phyloP scores from a whole-genome alignment of 1,284 basidiomycete species.

The Grifola frondosa region DNA sequence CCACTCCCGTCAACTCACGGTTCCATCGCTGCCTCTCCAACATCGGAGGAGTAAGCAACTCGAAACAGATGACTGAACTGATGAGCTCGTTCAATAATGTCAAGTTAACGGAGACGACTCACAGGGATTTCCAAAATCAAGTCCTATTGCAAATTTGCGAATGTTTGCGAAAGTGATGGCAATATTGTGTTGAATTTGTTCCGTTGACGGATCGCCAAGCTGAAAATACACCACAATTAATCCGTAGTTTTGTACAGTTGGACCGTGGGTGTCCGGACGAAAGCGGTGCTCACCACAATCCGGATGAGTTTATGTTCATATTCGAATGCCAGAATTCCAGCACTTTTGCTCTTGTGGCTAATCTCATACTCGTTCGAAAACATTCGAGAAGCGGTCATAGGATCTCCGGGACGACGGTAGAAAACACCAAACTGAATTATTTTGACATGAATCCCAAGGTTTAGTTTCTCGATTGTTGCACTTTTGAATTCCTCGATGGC shows the following conservation, averaged over 20 bases:
- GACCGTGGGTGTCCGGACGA: too few relatives aligned
- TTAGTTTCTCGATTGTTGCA: slow-evolving; percentile 43
- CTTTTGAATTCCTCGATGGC: slow-evolving; percentile 55
- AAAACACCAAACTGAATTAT: slow-evolving; percentile 62
- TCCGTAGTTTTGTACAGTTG: too few relatives aligned
- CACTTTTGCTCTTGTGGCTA: slow-evolving; percentile 35
- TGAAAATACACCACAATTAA: too few relatives aligned
- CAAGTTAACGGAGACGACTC: slow-evolving; percentile 15
- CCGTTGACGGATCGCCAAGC: slow-evolving; percentile 56
- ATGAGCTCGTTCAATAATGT: slow-evolving; percentile 1
- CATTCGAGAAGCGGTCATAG: slow-evolving; percentile 41
- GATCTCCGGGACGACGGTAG: slow-evolving; percentile 36
- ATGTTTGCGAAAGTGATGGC: slow-evolving; percentile 58
- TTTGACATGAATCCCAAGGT: slow-evolving; percentile 50
- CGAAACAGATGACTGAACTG: slow-evolving; percentile 59
- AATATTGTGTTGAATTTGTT: slow-evolving; percentile 49
- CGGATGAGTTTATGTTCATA: slow-evolving; percentile 66
- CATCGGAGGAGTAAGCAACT: slow-evolving; percentile 58
- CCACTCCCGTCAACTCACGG: slow-evolving; percentile 43
- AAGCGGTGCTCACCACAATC: slow-evolving; percentile 50
- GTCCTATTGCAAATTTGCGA: slow-evolving; percentile 55
- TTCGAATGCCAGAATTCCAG: slow-evolving; percentile 57
- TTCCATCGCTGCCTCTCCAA: slow-evolving; percentile 60
- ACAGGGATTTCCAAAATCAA: slow-evolving; percentile 48
- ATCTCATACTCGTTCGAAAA: slow-evolving; percentile 66